A percentile compares a stretch with the other conserved stretches of the same genome.
Evolutionary conservation across 1,284 basidiomycete genomes (phyloP).

Genomic region (Vanrija humicola): DNA sequence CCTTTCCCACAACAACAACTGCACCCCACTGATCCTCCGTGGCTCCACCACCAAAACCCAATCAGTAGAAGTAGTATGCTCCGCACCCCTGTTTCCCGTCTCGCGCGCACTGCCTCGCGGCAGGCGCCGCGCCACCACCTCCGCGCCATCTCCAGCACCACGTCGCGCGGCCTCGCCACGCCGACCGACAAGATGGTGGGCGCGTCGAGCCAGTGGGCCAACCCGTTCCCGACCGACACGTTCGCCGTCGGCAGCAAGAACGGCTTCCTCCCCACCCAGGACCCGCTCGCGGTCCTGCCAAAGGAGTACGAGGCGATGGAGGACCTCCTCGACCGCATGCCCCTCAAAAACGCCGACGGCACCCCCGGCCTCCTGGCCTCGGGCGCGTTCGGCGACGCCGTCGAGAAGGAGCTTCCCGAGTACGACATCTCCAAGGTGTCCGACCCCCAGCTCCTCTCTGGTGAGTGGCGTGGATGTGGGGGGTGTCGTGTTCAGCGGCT

Average conservation of each 20-base stretch:
- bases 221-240: slow-evolving; percentile 15
- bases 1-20: no score
- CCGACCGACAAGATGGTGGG: neutral
- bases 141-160: neutral
- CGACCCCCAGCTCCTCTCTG: slow-evolving; percentile 10
- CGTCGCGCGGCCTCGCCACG: slow-evolving; percentile 1
- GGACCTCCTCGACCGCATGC: slow-evolving; percentile 17
- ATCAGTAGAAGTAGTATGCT: no score
- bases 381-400: slow-evolving; percentile 15
- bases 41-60: no score
- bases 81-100: no score
- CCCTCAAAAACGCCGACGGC: slow-evolving; percentile 11
- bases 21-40: no score
- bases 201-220: slow-evolving; percentile 5
- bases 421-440: slow-evolving; percentile 16
- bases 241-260: slow-evolving; percentile 14
- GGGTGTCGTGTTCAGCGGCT: neutral
- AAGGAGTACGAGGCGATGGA: slow-evolving; percentile 19
- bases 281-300: slow-evolving; percentile 13
- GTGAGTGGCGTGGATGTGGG: slow-evolving; percentile 1
- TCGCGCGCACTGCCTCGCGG: neutral
- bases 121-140: neutral
- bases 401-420: slow-evolving; percentile 13
- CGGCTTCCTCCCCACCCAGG: slow-evolving; percentile 16
- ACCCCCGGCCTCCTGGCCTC: slow-evolving; percentile 11